These are phyloP conservation scores for Helichrysum umbraculigerum DNA, from an alignment of 129 eudicot genomes.

Conservation along the genomic window DNA sequence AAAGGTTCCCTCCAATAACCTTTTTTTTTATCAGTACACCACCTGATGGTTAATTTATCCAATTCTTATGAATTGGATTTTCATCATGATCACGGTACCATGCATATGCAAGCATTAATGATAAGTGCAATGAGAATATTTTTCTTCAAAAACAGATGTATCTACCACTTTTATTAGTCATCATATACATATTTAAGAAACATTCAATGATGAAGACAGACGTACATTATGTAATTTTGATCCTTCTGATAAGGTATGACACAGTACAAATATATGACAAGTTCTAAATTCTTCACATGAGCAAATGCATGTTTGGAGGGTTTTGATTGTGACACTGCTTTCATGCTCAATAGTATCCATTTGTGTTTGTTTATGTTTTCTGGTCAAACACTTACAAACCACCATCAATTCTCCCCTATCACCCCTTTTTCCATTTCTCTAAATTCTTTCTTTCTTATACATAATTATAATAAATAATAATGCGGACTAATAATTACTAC, in stretches of 20 bases:
- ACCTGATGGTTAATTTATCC: neutral
- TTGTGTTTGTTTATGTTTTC: conserved; percentile 40
- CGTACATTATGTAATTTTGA: conserved; percentile 28
- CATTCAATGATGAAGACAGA: conserved; percentile 38
- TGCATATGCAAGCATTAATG: conserved; percentile 20
- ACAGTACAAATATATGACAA: conserved; percentile 43
- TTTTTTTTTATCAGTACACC: neutral
- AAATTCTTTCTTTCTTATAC: neutral
- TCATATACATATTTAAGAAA: conserved; percentile 25
- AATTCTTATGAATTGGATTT: neutral
- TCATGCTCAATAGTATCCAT: conserved; percentile 36
- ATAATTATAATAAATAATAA: too few species aligned
- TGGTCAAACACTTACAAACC: conserved; percentile 36
- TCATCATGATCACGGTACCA: neutral
- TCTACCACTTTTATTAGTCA: conserved; percentile 36
- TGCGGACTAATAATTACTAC: too few species aligned
- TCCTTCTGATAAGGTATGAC: conserved; percentile 31
- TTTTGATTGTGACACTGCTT: conserved; percentile 40
- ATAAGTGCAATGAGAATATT: conserved; percentile 19
- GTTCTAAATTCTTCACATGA: conserved; percentile 40
- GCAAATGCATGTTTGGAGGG: conserved; percentile 38
- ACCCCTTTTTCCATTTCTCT: neutral
- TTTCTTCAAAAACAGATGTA: conserved; percentile 24
- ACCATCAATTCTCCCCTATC: conserved; percentile 21
- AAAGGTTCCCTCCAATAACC: too few species aligned